These are phyloP conservation scores for Paraphoma chrysanthemicola DNA, from an alignment of 2,329 filamentous ascomycete species.

Conservation along the genomic window DNA sequence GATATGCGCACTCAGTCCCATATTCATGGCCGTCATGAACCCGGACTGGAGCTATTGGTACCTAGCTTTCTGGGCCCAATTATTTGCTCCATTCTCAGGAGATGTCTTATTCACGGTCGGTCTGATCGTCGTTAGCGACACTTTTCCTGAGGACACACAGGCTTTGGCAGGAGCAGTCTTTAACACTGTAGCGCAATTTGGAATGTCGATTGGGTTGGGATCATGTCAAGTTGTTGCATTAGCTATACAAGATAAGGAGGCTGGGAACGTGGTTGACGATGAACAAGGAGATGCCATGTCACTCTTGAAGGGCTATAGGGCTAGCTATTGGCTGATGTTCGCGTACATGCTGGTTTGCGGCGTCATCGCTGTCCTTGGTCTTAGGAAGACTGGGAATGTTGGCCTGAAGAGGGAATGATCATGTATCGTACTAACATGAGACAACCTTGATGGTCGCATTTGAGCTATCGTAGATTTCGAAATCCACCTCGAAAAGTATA, in stretches of 20 bases:
- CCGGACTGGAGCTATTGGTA: constrained; percentile 61
- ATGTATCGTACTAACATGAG: too few relatives aligned
- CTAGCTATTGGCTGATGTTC: constrained; percentile 37
- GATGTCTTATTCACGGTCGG: constrained; percentile 65
- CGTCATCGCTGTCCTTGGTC: constrained; percentile 28
- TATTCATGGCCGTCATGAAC: constrained; percentile 63
- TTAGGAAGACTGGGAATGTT: constrained; percentile 33
- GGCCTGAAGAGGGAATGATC: constrained; percentile 34
- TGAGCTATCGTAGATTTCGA: too few relatives aligned
- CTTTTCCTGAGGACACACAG: constrained; percentile 64
- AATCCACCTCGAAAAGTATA: too few relatives aligned
- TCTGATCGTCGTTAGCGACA: constrained; percentile 61
- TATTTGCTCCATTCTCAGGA: constrained; percentile 51
- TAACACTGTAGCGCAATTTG: constrained; percentile 65
- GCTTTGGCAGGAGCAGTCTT: constrained; percentile 68
- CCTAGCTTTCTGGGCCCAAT: constrained; percentile 51
- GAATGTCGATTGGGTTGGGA: constrained; percentile 48
- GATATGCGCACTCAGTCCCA: constrained; percentile 55
- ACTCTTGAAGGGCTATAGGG: constrained; percentile 28
- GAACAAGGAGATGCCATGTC: constrained; percentile 13
- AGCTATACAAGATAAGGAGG: constrained; percentile 13
- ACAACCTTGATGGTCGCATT: too few relatives aligned
- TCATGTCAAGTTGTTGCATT: constrained; percentile 37
- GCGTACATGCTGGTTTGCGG: constrained; percentile 30
- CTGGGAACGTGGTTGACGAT: neutral